Evolutionary conservation across 169 alveolate species (phyloP).

Genomic region (Besnoitia besnoiti): DNA sequence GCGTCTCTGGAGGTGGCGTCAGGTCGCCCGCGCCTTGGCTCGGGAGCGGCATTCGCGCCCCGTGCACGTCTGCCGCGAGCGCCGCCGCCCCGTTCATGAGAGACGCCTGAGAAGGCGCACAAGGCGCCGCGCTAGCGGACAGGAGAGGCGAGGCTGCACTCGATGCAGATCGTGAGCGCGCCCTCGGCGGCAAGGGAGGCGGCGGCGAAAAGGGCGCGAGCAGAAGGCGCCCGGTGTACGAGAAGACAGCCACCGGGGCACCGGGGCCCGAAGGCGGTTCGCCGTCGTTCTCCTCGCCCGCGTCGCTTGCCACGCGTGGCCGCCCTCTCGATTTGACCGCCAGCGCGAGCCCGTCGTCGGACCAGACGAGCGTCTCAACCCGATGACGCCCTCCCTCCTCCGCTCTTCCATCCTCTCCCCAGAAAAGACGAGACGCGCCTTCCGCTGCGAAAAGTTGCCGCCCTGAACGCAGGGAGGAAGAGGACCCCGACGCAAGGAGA

Average conservation of each 20-base stretch:
- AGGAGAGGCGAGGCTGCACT: too few relatives aligned
- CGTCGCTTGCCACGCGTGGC: not conserved
- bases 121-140: too few relatives aligned
- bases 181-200: too few relatives aligned
- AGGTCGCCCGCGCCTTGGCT: too few relatives aligned
- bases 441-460: not conserved
- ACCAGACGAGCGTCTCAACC: conserved; percentile 53
- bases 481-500: not conserved
- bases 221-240: conserved; percentile 49
- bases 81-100: too few relatives aligned
- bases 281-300: not conserved
- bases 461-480: not conserved
- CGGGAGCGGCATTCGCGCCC: too few relatives aligned
- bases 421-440: not conserved
- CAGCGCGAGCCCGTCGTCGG: conserved; percentile 59
- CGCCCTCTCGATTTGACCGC: conserved; percentile 38
- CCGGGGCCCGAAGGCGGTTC: not conserved
- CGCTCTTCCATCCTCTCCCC: not conserved
- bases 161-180: too few relatives aligned
- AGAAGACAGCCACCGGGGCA: conserved; percentile 47
- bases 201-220: conserved; percentile 36
- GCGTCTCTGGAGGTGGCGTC: too few relatives aligned
- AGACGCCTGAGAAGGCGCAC: too few relatives aligned
- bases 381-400: not conserved
- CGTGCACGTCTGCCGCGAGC: too few relatives aligned